phyloP scores from a whole-genome alignment of 2,329 filamentous ascomycete species.

The Botryosphaeria agaves region DNA sequence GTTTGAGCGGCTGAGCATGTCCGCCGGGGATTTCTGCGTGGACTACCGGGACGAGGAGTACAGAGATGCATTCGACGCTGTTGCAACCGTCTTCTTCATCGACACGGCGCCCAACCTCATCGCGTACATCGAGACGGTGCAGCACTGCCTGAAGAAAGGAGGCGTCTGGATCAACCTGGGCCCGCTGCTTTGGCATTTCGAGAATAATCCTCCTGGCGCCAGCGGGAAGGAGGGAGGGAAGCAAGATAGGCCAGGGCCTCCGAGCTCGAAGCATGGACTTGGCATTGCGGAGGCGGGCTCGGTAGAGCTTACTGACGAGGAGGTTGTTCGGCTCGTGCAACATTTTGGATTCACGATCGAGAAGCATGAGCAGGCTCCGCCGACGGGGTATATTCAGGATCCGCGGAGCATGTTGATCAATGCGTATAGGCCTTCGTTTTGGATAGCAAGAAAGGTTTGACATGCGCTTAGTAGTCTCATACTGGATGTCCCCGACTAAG shows the following conservation, averaged over 20 bases:
- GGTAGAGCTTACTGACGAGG: constrained; percentile 79
- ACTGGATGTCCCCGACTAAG: no score
- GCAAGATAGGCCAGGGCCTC: constrained; percentile 1
- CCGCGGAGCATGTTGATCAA: constrained; percentile 71
- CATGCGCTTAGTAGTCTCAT: no score
- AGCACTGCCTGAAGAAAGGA: constrained; percentile 55
- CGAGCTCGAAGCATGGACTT: constrained; percentile 8
- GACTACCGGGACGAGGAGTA: constrained; percentile 53
- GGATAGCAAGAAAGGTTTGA: constrained; percentile 59
- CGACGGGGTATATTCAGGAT: constrained; percentile 79
- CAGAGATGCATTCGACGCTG: constrained; percentile 52
- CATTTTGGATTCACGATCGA: constrained; percentile 63
- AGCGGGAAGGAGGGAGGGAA: constrained; percentile 23
- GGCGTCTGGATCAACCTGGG: constrained; percentile 83
- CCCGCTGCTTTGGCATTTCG: constrained; percentile 90
- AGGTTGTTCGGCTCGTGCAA: constrained; percentile 61
- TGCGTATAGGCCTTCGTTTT: constrained; percentile 62
- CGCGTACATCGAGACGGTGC: constrained; percentile 72
- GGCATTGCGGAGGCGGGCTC: constrained; percentile 81
- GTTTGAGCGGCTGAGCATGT: constrained; percentile 72
- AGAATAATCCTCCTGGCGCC: constrained; percentile 48
- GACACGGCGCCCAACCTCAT: constrained; percentile 92
- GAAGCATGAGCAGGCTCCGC: constrained; percentile 34
- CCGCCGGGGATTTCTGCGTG: constrained; percentile 82
- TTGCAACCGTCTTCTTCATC: constrained; percentile 87